A percentile compares a stretch with the other conserved stretches of the same genome.
These are phyloP conservation scores for Boletus speciosus DNA, from an alignment of 768 basidiomycete genomes.

Conservation along the genomic window DNA sequence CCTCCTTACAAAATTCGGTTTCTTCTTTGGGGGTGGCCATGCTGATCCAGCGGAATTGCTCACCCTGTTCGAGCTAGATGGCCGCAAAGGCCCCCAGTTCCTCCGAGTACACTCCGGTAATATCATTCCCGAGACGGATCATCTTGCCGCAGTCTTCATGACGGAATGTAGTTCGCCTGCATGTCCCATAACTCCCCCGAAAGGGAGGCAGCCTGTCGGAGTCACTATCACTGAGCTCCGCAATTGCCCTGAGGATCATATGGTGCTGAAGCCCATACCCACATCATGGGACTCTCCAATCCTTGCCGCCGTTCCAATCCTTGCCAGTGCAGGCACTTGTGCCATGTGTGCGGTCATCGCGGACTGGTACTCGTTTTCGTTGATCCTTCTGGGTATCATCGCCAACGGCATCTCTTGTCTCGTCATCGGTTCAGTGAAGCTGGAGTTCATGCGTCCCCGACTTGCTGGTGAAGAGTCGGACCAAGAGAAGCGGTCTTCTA, in stretches of 20 bases:
- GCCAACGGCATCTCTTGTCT: constrained; percentile 28
- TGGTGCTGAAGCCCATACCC: not conserved
- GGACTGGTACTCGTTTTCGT: constrained; percentile 30
- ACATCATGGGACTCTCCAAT: not conserved
- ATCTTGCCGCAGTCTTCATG: constrained; percentile 7
- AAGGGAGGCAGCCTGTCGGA: constrained; percentile 3
- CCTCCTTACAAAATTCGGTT: constrained; percentile 21
- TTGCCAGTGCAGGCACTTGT: constrained; percentile 1
- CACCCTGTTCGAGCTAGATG: constrained; percentile 6
- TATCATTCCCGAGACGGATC: constrained; percentile 4
- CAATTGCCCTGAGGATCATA: not conserved
- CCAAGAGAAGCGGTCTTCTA: not conserved
- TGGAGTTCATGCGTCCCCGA: constrained; percentile 5
- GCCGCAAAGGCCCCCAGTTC: constrained; percentile 7
- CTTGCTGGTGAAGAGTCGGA: not conserved
- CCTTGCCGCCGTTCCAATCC: constrained; percentile 3
- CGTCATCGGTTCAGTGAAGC: constrained; percentile 22
- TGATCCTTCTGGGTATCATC: constrained; percentile 30
- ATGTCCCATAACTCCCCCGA: not conserved
- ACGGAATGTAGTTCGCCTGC: not conserved
- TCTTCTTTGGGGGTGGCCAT: constrained; percentile 28
- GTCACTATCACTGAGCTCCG: constrained; percentile 2
- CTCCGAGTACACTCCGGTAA: constrained; percentile 5
- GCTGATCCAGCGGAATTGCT: constrained; percentile 6
- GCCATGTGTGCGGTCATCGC: constrained; percentile 3